These are phyloP conservation scores for Mycogone perniciosa DNA, from an alignment of 2,329 filamentous ascomycete genomes.

Conservation along the genomic window DNA sequence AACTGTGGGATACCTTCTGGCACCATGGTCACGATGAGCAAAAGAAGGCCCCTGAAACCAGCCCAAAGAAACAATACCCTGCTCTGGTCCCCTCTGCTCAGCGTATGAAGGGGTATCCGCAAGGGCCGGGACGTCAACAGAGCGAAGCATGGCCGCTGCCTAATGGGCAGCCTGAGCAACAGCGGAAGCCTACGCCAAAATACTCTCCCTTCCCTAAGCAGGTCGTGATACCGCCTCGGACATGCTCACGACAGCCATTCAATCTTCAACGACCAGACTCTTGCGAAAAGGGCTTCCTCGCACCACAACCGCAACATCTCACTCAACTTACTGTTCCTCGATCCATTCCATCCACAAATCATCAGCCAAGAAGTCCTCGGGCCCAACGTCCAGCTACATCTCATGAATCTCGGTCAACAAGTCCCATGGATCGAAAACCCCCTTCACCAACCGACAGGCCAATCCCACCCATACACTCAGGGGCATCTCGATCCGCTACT, in stretches of 20 bases:
- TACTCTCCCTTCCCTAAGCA: slow-evolving; percentile 40
- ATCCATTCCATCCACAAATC: not conserved
- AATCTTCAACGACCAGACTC: slow-evolving; percentile 25
- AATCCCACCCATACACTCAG: slow-evolving; percentile 15
- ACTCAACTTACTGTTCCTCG: slow-evolving; percentile 2
- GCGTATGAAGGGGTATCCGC: slow-evolving; percentile 10
- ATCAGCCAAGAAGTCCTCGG: not conserved
- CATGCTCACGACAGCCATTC: slow-evolving; percentile 9
- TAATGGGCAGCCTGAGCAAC: not conserved
- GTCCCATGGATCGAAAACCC: slow-evolving; percentile 1
- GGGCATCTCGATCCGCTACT: slow-evolving; percentile 19
- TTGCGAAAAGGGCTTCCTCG: slow-evolving; percentile 22
- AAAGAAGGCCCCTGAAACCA: slow-evolving; percentile 11
- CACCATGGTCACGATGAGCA: slow-evolving; percentile 12
- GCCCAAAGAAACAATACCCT: slow-evolving; percentile 25
- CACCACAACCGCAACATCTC: slow-evolving; percentile 16
- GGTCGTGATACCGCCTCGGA: slow-evolving; percentile 24
- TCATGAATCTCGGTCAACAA: slow-evolving; percentile 5
- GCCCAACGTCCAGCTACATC: slow-evolving; percentile 5
- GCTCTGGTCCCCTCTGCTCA: slow-evolving; percentile 27
- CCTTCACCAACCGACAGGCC: not conserved
- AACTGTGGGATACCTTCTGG: slow-evolving; percentile 50
- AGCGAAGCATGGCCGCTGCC: slow-evolving; percentile 8
- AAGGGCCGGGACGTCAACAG: not conserved
- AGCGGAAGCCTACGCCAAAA: slow-evolving; percentile 22